Evolutionary conservation across 2,329 filamentous ascomycete genomes (phyloP), one percentile per base, ranked within the genome.

Genomic region (Fusarium sp.): DNA sequence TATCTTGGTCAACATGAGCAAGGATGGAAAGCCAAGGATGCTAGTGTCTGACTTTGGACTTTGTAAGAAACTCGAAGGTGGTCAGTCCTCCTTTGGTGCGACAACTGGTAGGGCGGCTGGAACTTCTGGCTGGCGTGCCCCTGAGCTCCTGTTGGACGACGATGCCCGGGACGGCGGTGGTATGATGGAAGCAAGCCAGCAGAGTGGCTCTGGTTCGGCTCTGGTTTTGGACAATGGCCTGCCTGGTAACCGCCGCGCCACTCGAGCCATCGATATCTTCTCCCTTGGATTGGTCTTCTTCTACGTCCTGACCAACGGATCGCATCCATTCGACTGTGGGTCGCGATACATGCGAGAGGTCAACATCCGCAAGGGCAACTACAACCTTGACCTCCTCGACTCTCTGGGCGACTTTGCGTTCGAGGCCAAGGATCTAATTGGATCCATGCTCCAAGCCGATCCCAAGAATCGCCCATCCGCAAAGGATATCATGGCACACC

Each of bases 211-310:
- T 13, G 88, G 87, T 13, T 84, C 86, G n/a, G 83, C 86, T n/a
- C 82, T 88, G 6, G 85, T 87, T 9, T 85, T 84, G 41, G 84
- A 89, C 12, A 88, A 89, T 16, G 83, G 89, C 78, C 87, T 84
- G 82, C 85, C 76, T 72, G 90, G 89, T 72, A 76, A 75, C 48
- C 91, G 94, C 63, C 92, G 96, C 54, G 95, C 97, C 7, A 99
- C 97, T 47, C 92, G 96, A 47, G 94, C 96, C 9, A 98, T 98
- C 66, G 96, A 99, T 78, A 97, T 99, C 28, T 99, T 99, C 83
- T 97, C 95, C 0, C 88, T 99, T 37, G 96, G 96, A 1, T 92
- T 97, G 56, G 94, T 99, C n/a, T 99, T 98, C 84, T 98, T 95
- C 83, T 99, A 98, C 79, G 95, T 98, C n/a, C 86, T 99, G 64